Percentiles rank a stretch among this genome's conserved stretches.
phyloP scores from a whole-genome alignment of 2,329 filamentous ascomycete genomes.

The Fusarium sp. region DNA sequence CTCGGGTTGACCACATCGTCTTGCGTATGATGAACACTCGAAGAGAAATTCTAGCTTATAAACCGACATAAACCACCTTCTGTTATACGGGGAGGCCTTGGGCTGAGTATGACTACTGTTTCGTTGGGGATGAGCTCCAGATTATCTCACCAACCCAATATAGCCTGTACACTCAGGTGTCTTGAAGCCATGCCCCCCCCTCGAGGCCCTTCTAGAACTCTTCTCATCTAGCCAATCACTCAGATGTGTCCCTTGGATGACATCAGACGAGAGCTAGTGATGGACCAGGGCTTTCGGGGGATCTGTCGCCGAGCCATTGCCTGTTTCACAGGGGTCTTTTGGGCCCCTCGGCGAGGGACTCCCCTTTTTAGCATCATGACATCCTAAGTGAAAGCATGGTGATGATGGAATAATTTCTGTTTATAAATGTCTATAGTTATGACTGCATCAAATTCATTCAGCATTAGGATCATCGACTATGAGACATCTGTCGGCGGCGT shows the following conservation, averaged over 20 bases:
- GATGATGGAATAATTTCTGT: background rate
- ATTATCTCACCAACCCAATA: background rate
- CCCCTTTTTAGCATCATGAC: background rate
- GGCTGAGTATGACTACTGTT: no score
- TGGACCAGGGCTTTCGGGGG: background rate
- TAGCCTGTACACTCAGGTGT: background rate
- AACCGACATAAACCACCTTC: no score
- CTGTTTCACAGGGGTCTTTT: background rate
- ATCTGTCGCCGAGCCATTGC: background rate
- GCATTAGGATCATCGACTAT: background rate
- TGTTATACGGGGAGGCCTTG: no score
- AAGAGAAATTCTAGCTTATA: no score
- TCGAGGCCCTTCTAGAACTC: background rate
- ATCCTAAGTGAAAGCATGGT: background rate
- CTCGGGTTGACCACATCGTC: no score
- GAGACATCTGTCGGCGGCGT: background rate
- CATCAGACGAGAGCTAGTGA: background rate
- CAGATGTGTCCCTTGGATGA: background rate
- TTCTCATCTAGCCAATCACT: background rate
- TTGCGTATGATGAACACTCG: no score
- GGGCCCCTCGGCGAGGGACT: no score
- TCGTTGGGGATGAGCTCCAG: no score
- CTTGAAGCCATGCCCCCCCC: background rate
- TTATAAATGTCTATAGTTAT: background rate
- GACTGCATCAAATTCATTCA: background rate